Evolutionary conservation across 2,329 filamentous ascomycete genomes (phyloP).

Genomic region (Tympanopsis confertula): DNA sequence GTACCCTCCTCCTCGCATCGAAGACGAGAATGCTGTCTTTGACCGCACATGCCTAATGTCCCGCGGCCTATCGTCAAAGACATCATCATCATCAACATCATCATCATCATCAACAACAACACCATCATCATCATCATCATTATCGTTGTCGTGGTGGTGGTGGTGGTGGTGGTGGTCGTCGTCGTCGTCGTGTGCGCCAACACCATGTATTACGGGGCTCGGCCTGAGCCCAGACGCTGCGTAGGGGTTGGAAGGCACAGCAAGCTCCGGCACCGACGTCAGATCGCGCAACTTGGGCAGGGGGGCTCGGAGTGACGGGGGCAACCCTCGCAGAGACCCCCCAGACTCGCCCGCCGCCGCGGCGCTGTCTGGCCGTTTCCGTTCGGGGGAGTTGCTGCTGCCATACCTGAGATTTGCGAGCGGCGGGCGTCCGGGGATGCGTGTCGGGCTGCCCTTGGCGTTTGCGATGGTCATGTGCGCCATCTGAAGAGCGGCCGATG

Average conservation of each 20-base stretch:
- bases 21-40: conserved; percentile 26
- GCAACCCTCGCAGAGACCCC: conserved; percentile 37
- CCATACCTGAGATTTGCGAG: conserved; percentile 59
- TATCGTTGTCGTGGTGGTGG: too few species aligned
- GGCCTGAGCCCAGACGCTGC: conserved; percentile 33
- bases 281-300: conserved; percentile 91
- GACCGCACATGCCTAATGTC: conserved; percentile 17
- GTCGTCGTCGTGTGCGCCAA: conserved; percentile 20
- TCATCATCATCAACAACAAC: too few species aligned
- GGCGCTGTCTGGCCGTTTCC: conserved; percentile 34
- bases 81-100: conserved; percentile 73
- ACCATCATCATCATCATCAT: too few species aligned
- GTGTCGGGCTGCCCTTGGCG: conserved; percentile 44
- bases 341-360: conserved; percentile 25
- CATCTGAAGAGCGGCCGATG: conserved; percentile 32
- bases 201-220: conserved; percentile 45
- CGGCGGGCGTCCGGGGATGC: conserved; percentile 59
- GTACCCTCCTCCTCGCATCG: conserved; percentile 18
- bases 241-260: conserved; percentile 36
- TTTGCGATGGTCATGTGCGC: conserved; percentile 10
- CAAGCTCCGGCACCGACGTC: conserved; percentile 34
- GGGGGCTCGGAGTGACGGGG: conserved; percentile 50
- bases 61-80: conserved; percentile 61
- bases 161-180: too few species aligned
- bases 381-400: conserved; percentile 68